Conservation (phyloP, 1,139 yeast species). For the Zygotorulaspora mrakii region DNA sequence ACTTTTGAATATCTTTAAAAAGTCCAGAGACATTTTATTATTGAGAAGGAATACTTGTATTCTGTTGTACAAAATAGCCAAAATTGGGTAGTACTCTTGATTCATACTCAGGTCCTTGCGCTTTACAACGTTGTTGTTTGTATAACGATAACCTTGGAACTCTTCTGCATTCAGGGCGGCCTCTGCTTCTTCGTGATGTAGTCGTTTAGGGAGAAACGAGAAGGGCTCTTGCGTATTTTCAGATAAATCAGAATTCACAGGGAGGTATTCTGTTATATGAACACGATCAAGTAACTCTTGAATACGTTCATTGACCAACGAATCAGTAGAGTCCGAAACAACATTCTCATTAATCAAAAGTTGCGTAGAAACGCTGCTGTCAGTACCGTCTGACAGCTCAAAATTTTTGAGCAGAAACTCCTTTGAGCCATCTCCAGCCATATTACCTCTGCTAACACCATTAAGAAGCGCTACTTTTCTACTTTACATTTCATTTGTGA, state of each 20-base stretch:
- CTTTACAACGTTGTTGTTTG: not conserved
- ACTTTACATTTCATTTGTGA: too few relatives aligned
- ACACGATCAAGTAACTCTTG: conserved; percentile 16
- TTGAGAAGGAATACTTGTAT: conserved; percentile 27
- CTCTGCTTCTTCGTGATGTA: conserved; percentile 1
- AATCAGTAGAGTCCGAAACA: conserved; percentile 20
- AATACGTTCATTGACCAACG: conserved; percentile 19
- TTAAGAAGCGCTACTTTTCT: not conserved
- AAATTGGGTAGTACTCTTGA: conserved; percentile 11
- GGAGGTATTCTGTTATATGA: conserved; percentile 7
- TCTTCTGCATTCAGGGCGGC: not conserved
- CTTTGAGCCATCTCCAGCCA: conserved; percentile 13
- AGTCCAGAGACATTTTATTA: conserved; percentile 27
- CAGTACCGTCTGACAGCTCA: conserved; percentile 6
- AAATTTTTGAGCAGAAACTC: conserved; percentile 11
- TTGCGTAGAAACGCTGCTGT: conserved; percentile 18
- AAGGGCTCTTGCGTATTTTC: conserved; percentile 5
- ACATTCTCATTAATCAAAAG: conserved; percentile 17
- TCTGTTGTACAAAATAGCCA: conserved; percentile 20
- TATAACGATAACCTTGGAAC: not conserved
- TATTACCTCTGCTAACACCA: not conserved
- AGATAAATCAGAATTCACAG: conserved; percentile 2
- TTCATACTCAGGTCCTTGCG: not conserved
- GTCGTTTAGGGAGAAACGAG: not conserved
- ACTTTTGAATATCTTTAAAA: conserved; percentile 24